Conservation (phyloP, 1,284 basidiomycete species). For the Pisolithus thermaeus region DNA sequence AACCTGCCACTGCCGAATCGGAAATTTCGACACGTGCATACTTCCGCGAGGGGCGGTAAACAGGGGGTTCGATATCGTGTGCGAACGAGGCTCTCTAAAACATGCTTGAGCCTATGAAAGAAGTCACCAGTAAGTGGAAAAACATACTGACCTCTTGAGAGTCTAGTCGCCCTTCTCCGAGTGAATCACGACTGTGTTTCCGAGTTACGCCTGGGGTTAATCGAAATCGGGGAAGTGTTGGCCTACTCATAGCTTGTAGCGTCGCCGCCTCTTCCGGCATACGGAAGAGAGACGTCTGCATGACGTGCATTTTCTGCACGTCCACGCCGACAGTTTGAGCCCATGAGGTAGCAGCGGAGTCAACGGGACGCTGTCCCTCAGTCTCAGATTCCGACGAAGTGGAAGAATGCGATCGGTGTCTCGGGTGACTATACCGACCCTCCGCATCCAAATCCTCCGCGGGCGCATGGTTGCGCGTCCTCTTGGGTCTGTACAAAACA, state of each 20-base stretch:
- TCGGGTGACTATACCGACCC: conserved; percentile 37
- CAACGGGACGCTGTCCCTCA: conserved; percentile 16
- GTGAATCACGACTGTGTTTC: conserved; percentile 73
- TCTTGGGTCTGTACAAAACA: conserved; percentile 20
- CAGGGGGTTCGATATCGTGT: conserved; percentile 57
- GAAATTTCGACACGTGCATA: conserved; percentile 63
- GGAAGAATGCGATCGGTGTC: conserved; percentile 29
- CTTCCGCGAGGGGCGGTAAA: conserved; percentile 64
- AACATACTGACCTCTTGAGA: conserved; percentile 52
- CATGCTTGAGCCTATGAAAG: conserved; percentile 2
- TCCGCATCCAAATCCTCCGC: conserved; percentile 48
- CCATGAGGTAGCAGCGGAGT: conserved; percentile 47
- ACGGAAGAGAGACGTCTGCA: conserved; percentile 85
- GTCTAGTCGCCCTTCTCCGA: conserved; percentile 61
- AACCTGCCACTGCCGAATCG: conserved; percentile 55
- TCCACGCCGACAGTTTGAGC: conserved; percentile 69
- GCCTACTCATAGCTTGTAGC: conserved; percentile 44
- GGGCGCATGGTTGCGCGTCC: conserved; percentile 36
- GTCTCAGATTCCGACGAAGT: conserved; percentile 32
- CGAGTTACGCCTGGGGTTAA: conserved; percentile 38
- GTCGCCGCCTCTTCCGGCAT: conserved; percentile 64
- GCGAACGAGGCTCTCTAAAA: conserved; percentile 71
- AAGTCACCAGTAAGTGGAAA: conserved; percentile 4
- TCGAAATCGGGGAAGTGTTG: conserved; percentile 34
- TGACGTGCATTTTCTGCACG: conserved; percentile 80